Evolutionary conservation across 179 eudicot species (phyloP), one percentile per base, ranked within the genome.

Genomic region (Beta macrorhiza): DNA sequence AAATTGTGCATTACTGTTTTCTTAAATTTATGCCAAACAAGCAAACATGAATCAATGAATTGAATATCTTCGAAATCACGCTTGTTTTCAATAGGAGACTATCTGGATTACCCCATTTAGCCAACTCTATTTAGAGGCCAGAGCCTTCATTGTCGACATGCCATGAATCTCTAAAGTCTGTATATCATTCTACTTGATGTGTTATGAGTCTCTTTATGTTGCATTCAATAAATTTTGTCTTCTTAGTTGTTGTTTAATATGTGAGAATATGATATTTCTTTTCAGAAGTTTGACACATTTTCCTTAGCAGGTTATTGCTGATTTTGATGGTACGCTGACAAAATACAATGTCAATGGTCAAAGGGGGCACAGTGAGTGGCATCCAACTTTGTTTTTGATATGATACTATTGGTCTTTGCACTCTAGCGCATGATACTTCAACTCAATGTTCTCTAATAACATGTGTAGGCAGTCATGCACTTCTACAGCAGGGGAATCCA

Each of bases 321-420:
- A 94, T 83, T 94, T 94, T 87, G 98, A 94, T 87, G 90, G 89
- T 56, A 94, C 98, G 58, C 84, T 94, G 78, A 94, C 98, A 59
- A 92, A 86, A 83, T 92, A 88, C 85, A 85, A 89, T 86, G 79
- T 92, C 77, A 82, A 91, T 78, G 98, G 98, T n/a, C 86, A 84
- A 80, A 89, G 93, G 76, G 98, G 98, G 76, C 89, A 91, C 58
- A 90, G 98, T 93, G 89, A 86, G 94, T 76, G 15, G 32, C 80
- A 42, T 75, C 74, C 57, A 69, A 52, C 32, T 56, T 55, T 76
- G 3, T 7, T 57, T 75, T 45, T 53, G 61, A 19, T 42, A 1
- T 55, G 51, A 51, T 59, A 53, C 11, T 70, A 68, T 70, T 80
- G 29, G 65, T 75, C 51, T 15, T 75, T 58, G 29, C 22, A 58